Base-by-base conservation (phyloP, 179 eudicot species). In the Beta macrorhiza region DNA sequence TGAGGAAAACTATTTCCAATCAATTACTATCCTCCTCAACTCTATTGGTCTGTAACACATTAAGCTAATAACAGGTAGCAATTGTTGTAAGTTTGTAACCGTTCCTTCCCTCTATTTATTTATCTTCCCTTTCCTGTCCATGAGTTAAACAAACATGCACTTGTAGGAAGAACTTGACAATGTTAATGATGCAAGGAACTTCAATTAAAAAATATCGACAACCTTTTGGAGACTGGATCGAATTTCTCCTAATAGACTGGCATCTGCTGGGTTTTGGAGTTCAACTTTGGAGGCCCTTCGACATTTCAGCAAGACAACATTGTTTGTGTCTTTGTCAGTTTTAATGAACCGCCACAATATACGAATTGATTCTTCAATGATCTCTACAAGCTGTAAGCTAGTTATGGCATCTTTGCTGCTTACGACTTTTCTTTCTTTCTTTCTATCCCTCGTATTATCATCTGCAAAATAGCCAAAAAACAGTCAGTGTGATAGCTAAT, bases 281-380 rank as follows among this genome's bases (percentile, higher is more conserved):
- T 91, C 87, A 2, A 72, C 53, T 14, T 79, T 83, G 16, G 85
- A 75, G 65, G 79, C 84, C 67, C 84, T 86, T 76, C 85, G 81
- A 62, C 86, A 83, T 22, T 82, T 91, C 1, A 51, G 29, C 67
- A 85, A 61, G 22, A 25, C 7, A 3, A 68, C 45, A 37, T 44
- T 74, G 81, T 85, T 87, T 2, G 84, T 68, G 62, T 89, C 89
- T 86, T 87, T 93, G 79, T 97, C 99, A 0, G 91, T 82, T 32
- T 85, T 90, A 19, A 97, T 83, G 52, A 97, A 93, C 51, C 86
- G 87, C 99, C 99, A 94, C 15, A 97, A 85, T 32, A 91, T 81
- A 76, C 98, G 88, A 44, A 97, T 94, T 0, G 97, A 92, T 58
- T 94, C 97, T 82, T 94, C 97, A 17, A 94, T 67, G 75, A 87